Evolutionary conservation across 2,329 filamentous ascomycete genomes (phyloP).

Genomic region (Cladosporium sp.): DNA sequence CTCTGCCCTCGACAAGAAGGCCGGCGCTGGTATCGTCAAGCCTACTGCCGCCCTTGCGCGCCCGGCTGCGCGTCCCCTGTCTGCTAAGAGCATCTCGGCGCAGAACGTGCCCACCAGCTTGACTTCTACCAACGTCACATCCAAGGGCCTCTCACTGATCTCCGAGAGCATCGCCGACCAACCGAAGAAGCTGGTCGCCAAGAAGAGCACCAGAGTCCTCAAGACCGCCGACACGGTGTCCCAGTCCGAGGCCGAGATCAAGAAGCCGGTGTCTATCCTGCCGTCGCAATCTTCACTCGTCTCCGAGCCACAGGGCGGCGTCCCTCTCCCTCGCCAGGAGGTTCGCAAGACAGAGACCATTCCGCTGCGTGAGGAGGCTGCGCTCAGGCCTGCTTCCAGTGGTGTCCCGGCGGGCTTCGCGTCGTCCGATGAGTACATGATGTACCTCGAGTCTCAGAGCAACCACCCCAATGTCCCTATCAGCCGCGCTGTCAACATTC

Average conservation of each 20-base stretch:
- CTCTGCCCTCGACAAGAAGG: slow-evolving; percentile 52
- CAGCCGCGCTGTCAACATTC: slow-evolving; percentile 11
- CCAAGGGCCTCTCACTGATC: slow-evolving; percentile 21
- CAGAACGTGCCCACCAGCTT: slow-evolving; percentile 37
- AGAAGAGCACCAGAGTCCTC: slow-evolving; percentile 40
- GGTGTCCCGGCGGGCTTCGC: slow-evolving; percentile 6
- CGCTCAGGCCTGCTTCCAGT: slow-evolving; percentile 20
- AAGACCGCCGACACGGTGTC: slow-evolving; percentile 28
- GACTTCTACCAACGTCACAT: slow-evolving; percentile 38
- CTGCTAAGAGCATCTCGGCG: slow-evolving; percentile 35
- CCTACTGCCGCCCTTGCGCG: slow-evolving; percentile 48
- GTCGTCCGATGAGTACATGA: slow-evolving; percentile 21
- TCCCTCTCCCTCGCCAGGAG: slow-evolving; percentile 28
- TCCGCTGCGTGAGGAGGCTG: slow-evolving; percentile 34
- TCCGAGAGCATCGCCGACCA: slow-evolving; percentile 23
- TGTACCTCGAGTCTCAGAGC: slow-evolving; percentile 10
- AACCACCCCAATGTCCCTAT: slow-evolving; percentile 8
- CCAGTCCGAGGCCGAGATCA: slow-evolving; percentile 14
- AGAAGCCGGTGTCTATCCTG: slow-evolving; percentile 7
- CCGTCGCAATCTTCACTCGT: not conserved
- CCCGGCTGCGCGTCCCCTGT: slow-evolving; percentile 63
- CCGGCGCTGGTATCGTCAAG: slow-evolving; percentile 41
- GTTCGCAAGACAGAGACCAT: slow-evolving; percentile 32
- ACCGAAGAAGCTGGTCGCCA: slow-evolving; percentile 34
- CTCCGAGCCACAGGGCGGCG: slow-evolving; percentile 9